phyloP scores from a whole-genome alignment of 208 protist genomes.

The Herpetomonas tarakana region DNA sequence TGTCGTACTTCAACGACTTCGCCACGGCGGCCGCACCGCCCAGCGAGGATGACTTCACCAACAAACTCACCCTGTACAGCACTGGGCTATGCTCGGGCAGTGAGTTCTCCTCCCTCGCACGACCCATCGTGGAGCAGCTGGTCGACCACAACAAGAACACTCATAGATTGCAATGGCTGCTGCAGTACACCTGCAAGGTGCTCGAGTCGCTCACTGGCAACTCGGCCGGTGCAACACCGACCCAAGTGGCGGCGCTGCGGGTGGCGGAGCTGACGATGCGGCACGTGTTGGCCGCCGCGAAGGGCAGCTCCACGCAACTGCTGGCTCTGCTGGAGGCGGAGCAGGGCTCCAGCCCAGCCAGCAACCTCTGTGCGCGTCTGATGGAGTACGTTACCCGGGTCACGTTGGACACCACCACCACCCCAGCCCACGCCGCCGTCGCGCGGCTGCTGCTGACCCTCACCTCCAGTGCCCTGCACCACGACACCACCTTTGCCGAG shows the following conservation, averaged over 20 bases:
- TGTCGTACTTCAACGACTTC: constrained; percentile 37
- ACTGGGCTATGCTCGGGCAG: constrained; percentile 37
- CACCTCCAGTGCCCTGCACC: constrained; percentile 73
- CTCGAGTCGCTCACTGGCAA: constrained; percentile 27
- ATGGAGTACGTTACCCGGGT: constrained; percentile 42
- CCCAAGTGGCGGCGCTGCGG: constrained; percentile 30
- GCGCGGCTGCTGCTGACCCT: constrained; percentile 68
- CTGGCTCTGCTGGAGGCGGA: constrained; percentile 31
- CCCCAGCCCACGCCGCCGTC: constrained; percentile 44
- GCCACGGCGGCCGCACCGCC: constrained; percentile 17
- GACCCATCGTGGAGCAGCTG: constrained; percentile 37
- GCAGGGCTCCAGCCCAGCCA: constrained; percentile 10
- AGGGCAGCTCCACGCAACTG: constrained; percentile 31
- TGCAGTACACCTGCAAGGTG: constrained; percentile 32
- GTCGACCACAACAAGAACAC: constrained; percentile 14
- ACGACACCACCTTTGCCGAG: constrained; percentile 47
- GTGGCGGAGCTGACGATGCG: constrained; percentile 62
- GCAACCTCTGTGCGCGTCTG: constrained; percentile 42
- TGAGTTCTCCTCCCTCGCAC: constrained; percentile 37
- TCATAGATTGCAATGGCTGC: constrained; percentile 52
- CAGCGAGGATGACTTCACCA: constrained; percentile 36
- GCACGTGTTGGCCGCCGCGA: constrained; percentile 31
- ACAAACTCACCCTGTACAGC: constrained; percentile 29
- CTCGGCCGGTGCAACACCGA: constrained; percentile 14
- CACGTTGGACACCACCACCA: constrained; percentile 29